phyloP scores from a whole-genome alignment of 257 asterid species.

The Jaltomata sinuosa region DNA sequence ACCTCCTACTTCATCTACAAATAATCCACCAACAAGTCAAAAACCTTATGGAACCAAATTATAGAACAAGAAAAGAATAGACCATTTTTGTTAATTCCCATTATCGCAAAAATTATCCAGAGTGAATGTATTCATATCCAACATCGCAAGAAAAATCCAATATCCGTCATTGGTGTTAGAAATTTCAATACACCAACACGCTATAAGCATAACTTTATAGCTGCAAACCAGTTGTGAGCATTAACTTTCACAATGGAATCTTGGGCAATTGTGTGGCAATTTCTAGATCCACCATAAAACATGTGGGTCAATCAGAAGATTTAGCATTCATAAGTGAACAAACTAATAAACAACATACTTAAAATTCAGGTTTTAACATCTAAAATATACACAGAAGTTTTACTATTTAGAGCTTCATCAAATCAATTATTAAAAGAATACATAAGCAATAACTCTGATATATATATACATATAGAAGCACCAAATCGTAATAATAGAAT shows the following conservation, averaged over 20 bases:
- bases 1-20: constrained; percentile 8
- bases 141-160: background rate
- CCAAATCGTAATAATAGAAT: background rate
- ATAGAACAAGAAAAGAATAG: background rate
- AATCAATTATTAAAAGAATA: background rate
- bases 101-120: background rate
- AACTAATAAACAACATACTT: background rate
- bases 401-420: background rate
- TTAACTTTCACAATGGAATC: background rate
- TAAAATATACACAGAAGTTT: background rate
- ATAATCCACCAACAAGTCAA: background rate
- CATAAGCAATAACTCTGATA: background rate
- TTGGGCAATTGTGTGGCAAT: background rate
- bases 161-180: background rate
- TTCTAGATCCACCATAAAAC: background rate
- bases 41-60: background rate
- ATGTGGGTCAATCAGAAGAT: background rate
- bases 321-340: background rate
- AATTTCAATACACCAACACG: background rate
- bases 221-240: background rate
- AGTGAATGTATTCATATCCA: background rate
- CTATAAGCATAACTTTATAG: background rate
- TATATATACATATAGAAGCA: too few species aligned
- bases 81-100: background rate
- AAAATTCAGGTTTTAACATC: background rate